Evolutionary conservation across 148 eudicot genomes (phyloP), one percentile per base, ranked within the genome.

Genomic region (Gaultheria prostrata): DNA sequence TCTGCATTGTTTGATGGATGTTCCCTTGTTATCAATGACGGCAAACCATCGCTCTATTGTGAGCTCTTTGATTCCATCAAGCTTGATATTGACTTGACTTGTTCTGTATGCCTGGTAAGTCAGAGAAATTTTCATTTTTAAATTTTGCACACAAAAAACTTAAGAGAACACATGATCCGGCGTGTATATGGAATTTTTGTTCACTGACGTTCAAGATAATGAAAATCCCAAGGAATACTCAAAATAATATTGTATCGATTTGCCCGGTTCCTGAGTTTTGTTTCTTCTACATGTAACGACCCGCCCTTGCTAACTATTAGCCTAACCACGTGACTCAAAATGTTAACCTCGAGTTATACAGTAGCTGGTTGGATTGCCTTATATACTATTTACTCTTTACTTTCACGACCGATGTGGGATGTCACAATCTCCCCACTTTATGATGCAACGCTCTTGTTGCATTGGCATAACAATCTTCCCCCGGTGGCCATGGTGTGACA

Each of bases 91-190:
- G 94, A 94, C 87, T 90, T 96, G 91, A 93, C 93, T 15, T 96
- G 99, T 86, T 91, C 99, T 51, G 94, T 96, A 79, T 96, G 98
- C 89, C 86, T 96, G 95, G 99, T 96, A 80, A 88, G 94, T 84
- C 56, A 63, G 24, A 77, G 20, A 3, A 3, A 13, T 69, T 28
- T 51, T 76, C 24, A 59, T 17, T 78, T n/a, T 69, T 71, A 4
- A 33, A 21, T n/a, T 11, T 61, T 61, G 12, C 28, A n/a, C 67
- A 61, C 65, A 61, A n/a, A 61, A n/a, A 61, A 21, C 67, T n/a
- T 28, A 26, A 1, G 67, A n/a, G 28, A 61, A 61, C n/a, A 56
- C 61, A 5, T n/a, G n/a, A n/a, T n/a, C n/a, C n/a, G n/a, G n/a
- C 65, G 18, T 15, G 18, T 54, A 54, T 54, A 57, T 57, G 65